A percentile compares a stretch with the other conserved stretches of the same genome.
These are phyloP conservation scores for Cylindrotheca fusiformis DNA, from an alignment of 108 stramenopile genomes.

Conservation along the genomic window DNA sequence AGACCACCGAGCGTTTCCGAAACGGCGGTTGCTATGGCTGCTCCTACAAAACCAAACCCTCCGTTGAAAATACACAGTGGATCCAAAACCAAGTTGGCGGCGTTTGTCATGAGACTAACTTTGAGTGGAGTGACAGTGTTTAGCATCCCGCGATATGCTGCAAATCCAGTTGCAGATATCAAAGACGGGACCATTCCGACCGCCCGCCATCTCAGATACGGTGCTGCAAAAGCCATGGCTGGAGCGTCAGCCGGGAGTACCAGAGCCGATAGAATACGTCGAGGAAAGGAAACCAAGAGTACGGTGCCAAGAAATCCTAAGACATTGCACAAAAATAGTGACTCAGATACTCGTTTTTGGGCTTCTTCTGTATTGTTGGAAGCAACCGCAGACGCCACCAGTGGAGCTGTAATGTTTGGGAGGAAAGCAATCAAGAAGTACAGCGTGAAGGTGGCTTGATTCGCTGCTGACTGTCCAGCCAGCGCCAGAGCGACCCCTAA, in stretches of 20 bases:
- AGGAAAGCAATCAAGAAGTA: slow-evolving; percentile 75
- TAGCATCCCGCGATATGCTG: slow-evolving; percentile 74
- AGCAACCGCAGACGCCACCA: slow-evolving; percentile 63
- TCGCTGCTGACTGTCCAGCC: slow-evolving; percentile 83
- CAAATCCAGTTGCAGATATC: slow-evolving; percentile 69
- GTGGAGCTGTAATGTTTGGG: slow-evolving; percentile 78
- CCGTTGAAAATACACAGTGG: slow-evolving; percentile 60
- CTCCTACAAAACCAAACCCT: slow-evolving; percentile 63
- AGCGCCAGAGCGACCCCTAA: slow-evolving; percentile 64
- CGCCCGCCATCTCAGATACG: slow-evolving; percentile 70
- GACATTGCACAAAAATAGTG: slow-evolving; percentile 63
- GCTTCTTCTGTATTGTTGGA: slow-evolving; percentile 60
- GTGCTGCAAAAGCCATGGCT: slow-evolving; percentile 63
- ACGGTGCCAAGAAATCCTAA: slow-evolving; percentile 60
- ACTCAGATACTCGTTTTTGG: slow-evolving; percentile 56
- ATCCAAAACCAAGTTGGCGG: slow-evolving; percentile 70
- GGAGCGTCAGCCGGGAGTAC: slow-evolving; percentile 45
- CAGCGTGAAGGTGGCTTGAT: slow-evolving; percentile 73
- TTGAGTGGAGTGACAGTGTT: slow-evolving; percentile 84
- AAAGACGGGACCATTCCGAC: slow-evolving; percentile 75
- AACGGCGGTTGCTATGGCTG: slow-evolving; percentile 68
- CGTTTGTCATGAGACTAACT: slow-evolving; percentile 66
- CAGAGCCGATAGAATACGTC: slow-evolving; percentile 24
- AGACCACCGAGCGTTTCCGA: slow-evolving; percentile 56
- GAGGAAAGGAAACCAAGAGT: slow-evolving; percentile 46